phyloP scores from a whole-genome alignment of 2,329 filamentous ascomycete genomes.

The Arachnomyces sp. region DNA sequence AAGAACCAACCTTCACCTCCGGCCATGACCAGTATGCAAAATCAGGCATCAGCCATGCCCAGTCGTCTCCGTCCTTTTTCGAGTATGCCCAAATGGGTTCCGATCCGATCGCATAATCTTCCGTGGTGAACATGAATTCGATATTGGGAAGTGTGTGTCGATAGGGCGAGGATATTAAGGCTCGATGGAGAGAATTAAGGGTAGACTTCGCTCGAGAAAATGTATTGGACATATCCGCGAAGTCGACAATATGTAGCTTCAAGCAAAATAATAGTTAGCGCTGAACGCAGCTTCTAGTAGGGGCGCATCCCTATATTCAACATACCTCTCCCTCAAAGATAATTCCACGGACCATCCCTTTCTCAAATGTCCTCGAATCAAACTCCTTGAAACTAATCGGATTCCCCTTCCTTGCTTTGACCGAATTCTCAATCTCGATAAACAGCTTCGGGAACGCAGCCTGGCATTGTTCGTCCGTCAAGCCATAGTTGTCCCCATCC shows the following conservation, averaged over 20 bases:
- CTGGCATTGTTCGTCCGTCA: slow-evolving; percentile 30
- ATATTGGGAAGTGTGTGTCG: slow-evolving; percentile 38
- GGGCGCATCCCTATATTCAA: not conserved
- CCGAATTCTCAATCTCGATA: slow-evolving; percentile 29
- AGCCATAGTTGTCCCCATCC: slow-evolving; percentile 30
- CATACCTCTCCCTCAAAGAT: slow-evolving; percentile 30
- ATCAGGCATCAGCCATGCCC: slow-evolving; percentile 47
- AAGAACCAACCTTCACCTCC: slow-evolving; percentile 39
- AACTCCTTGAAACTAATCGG: slow-evolving; percentile 29
- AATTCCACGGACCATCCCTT: slow-evolving; percentile 32
- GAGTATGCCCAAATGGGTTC: slow-evolving; percentile 40
- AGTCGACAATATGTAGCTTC: slow-evolving; percentile 32
- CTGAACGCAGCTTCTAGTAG: not conserved
- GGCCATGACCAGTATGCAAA: slow-evolving; percentile 50
- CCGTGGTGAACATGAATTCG: slow-evolving; percentile 43
- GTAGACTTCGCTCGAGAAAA: slow-evolving; percentile 35
- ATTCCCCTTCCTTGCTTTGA: slow-evolving; percentile 13
- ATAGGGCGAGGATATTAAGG: slow-evolving; percentile 35
- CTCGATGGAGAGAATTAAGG: slow-evolving; percentile 42
- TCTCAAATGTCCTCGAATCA: slow-evolving; percentile 23
- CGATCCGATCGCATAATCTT: slow-evolving; percentile 35
- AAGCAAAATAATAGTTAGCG: not conserved
- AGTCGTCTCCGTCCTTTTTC: slow-evolving; percentile 29
- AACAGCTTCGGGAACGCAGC: slow-evolving; percentile 36
- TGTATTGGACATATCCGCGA: slow-evolving; percentile 26